Base-by-base conservation (phyloP, 148 eudicot species). In the Heliamphora exappendiculata region DNA sequence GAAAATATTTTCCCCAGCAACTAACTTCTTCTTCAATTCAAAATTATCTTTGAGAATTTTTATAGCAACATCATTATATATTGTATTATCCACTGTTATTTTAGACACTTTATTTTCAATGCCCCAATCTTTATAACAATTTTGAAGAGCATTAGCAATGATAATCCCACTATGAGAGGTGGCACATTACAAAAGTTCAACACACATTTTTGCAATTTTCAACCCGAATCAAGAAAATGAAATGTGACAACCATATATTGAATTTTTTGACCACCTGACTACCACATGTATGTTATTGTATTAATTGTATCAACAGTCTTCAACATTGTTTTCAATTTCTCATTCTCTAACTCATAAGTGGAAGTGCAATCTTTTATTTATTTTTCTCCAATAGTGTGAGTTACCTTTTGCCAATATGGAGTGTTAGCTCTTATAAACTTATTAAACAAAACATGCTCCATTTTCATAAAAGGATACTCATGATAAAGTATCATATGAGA, bases 401-500 rank as follows among this genome's bases (percentile, higher is more conserved):
- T 44, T 5, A 70, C 49, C 57, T 70, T 70, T 29, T 70, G 74
- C 33, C 54, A 49, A 26, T 44, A 28, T 8, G 58, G 74, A 28
- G 55, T n/a, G 20, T 6, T 12, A 2, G 37, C 28, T 58, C 5
- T 22, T 41, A 44, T 70, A 1, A 49, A 47, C 74, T 26, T 28
- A 58, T 70, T 70, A 11, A 70, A 70, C 26, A 70, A 49, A 8
- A 24, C 55, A 70, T 73, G 64, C 37, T 70, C 58, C 74, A 70
- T 70, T 22, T 37, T 33, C 42, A 50, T 31, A 50, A 70, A 71
- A 0, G 60, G 22, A 50, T 71, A 17, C 28, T 71, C 60, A 17
- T 71, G 60, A 26, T 16, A 47, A 24, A 71, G 60, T 29, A 72
- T 53, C 59, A 72, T 72, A 10, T 33, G 24, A 0, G 64, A 51